phyloP scores from a whole-genome alignment of 768 basidiomycete genomes.

The Tubosaeta sp. region DNA sequence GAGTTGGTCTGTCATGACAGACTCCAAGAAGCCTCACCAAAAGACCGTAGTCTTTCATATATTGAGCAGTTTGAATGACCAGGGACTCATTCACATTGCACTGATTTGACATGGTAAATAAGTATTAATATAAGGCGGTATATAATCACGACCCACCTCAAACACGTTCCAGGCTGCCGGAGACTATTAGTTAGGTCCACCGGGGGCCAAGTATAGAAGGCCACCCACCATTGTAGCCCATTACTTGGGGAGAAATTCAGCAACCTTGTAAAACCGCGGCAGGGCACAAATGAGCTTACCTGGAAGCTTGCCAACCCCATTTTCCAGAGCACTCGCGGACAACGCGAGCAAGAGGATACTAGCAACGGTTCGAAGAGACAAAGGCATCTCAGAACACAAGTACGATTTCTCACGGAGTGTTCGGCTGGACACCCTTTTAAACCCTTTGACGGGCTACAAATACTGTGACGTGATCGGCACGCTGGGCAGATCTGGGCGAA shows the following conservation, averaged over 20 bases:
- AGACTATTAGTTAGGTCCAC: constrained; percentile 2
- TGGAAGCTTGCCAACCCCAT: constrained; percentile 31
- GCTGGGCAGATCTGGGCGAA: neutral
- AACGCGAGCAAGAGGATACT: constrained; percentile 11
- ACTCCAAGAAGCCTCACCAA: constrained; percentile 29
- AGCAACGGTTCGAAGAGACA: constrained; percentile 2
- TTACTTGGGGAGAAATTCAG: constrained; percentile 20
- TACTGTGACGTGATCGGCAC: neutral
- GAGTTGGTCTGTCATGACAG: neutral
- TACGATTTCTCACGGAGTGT: neutral
- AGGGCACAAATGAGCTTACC: constrained; percentile 13
- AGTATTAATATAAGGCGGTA: neutral
- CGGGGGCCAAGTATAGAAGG: neutral
- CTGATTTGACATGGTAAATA: constrained; percentile 26
- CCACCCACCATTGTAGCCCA: constrained; percentile 30
- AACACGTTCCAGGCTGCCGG: constrained; percentile 62
- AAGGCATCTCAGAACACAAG: constrained; percentile 8
- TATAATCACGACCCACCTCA: constrained; percentile 35
- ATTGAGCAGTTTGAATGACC: constrained; percentile 45
- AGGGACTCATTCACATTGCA: constrained; percentile 55
- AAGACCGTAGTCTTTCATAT: constrained; percentile 52
- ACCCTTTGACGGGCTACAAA: neutral
- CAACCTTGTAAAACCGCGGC: neutral
- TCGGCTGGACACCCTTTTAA: constrained; percentile 10
- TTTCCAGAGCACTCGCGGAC: constrained; percentile 18